Percentiles rank a stretch among this genome's conserved stretches.
These are phyloP conservation scores for Mollisiaceae sp. DNA, from an alignment of 2,329 filamentous ascomycete genomes.

Conservation along the genomic window DNA sequence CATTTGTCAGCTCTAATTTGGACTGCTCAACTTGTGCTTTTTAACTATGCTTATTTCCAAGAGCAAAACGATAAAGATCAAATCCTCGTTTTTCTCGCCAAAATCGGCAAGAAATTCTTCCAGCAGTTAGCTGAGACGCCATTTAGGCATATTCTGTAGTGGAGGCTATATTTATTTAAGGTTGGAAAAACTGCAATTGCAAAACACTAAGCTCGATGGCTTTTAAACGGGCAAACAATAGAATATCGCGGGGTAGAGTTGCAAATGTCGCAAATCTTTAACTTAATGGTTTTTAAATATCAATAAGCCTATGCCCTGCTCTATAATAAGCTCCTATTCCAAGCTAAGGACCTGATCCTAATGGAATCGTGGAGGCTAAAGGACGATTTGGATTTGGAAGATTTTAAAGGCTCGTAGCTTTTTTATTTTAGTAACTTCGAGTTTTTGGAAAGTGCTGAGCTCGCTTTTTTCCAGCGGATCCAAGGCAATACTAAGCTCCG, in stretches of 20 bases:
- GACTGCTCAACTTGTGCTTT: no score
- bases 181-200: background rate
- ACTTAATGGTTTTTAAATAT: constrained; percentile 24
- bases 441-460: constrained; percentile 17
- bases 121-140: constrained; percentile 2
- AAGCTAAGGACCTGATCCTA: no score
- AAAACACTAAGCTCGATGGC: background rate
- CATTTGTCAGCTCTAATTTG: constrained; percentile 10
- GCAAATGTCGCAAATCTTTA: constrained; percentile 18
- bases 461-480: constrained; percentile 15
- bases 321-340: constrained; percentile 27
- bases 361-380: no score
- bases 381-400: no score
- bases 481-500: constrained; percentile 14
- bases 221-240: background rate
- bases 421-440: constrained; percentile 22
- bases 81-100: no score
- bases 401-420: no score
- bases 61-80: no score
- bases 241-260: background rate
- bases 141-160: background rate
- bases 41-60: no score
- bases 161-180: background rate
- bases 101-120: background rate
- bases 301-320: constrained; percentile 19